Evolutionary conservation across 306 rosid genomes (phyloP).

Genomic region (Quercus berberidifolia): DNA sequence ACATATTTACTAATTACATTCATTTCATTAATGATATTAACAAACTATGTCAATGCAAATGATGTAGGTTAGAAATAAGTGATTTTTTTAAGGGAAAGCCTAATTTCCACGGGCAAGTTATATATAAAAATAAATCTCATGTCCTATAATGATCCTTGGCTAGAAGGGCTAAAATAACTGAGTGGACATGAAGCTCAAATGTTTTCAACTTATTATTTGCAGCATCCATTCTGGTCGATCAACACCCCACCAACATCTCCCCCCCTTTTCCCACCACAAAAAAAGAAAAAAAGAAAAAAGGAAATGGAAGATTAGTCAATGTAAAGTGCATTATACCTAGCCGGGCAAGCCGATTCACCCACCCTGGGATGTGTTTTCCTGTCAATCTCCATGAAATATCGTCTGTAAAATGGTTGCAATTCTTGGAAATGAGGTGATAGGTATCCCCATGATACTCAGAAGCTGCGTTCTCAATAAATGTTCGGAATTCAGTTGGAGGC

Average conservation of each 20-base stretch:
- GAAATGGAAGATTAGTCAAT: not conserved
- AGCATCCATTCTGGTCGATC: constrained; percentile 6
- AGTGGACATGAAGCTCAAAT: constrained; percentile 1
- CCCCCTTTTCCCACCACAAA: too few species aligned
- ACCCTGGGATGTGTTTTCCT: constrained; percentile 73
- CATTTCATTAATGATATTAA: not conserved
- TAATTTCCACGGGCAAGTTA: not conserved
- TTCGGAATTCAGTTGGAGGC: constrained; percentile 59
- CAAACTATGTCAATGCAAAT: not conserved
- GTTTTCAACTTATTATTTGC: not conserved
- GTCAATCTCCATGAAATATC: constrained; percentile 67
- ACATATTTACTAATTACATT: not conserved
- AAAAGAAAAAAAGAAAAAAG: not conserved
- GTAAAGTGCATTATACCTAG: constrained; percentile 53
- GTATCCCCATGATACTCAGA: constrained; percentile 92
- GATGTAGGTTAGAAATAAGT: not conserved
- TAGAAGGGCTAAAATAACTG: not conserved
- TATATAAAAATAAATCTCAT: not conserved
- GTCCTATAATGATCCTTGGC: constrained; percentile 12
- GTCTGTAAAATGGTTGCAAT: constrained; percentile 93
- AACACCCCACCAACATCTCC: too few species aligned
- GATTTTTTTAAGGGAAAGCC: not conserved
- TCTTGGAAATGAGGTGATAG: constrained; percentile 90
- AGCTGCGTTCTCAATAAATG: constrained; percentile 70
- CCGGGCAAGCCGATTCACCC: constrained; percentile 97